Conservation (phyloP, 441 rosid species). For the Populus hybrid region DNA sequence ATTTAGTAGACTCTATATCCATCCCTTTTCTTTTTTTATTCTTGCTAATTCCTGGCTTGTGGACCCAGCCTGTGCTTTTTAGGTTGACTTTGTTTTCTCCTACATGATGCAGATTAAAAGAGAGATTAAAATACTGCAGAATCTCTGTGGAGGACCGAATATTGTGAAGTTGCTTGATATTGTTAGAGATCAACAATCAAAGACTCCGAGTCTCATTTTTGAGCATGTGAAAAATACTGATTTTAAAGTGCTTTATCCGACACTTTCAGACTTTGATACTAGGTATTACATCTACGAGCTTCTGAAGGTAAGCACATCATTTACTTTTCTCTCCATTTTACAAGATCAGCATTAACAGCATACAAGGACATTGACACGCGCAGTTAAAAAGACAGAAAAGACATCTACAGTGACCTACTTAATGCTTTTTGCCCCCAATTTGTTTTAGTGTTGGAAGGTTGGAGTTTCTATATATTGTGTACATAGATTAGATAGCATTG, state of each 20-base stretch:
- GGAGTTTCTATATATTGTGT: neutral
- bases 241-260: conserved; percentile 92
- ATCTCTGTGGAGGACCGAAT: conserved; percentile 98
- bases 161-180: conserved; percentile 89
- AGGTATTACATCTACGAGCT: conserved; percentile 92
- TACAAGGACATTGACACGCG: neutral
- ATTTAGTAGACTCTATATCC: neutral
- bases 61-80: neutral
- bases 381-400: neutral
- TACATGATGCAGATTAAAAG: conserved; percentile 73
- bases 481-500: neutral
- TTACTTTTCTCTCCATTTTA: conserved; percentile 5
- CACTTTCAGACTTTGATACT: conserved; percentile 70
- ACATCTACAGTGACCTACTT: neutral
- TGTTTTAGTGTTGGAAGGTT: neutral
- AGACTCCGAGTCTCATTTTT: conserved; percentile 95
- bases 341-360: neutral
- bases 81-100: neutral
- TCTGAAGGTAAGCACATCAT: conserved; percentile 54
- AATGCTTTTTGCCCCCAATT: neutral
- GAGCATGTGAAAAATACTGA: conserved; percentile 91
- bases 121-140: conserved; percentile 96
- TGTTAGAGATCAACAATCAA: conserved; percentile 98
- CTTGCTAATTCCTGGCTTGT: neutral
- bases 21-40: too few relatives aligned